phyloP scores from a whole-genome alignment of 2,329 filamentous ascomycete species.

The Pseudocercospora musae region DNA sequence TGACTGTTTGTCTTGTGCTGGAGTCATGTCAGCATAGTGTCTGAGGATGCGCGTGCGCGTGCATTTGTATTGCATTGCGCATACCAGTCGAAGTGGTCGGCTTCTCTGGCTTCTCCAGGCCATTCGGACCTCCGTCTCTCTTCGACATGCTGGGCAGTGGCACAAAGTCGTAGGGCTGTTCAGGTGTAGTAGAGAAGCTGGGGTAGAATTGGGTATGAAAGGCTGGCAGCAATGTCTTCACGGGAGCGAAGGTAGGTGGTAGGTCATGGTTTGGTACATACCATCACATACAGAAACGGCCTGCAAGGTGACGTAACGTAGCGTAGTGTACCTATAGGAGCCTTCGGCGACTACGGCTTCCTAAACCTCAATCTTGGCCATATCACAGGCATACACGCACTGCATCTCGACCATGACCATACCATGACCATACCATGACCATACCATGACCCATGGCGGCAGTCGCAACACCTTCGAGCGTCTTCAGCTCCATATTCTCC shows the following conservation, averaged over 20 bases:
- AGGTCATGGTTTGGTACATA: not conserved
- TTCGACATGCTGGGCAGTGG: constrained; percentile 58
- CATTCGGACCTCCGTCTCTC: constrained; percentile 54
- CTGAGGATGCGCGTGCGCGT: not conserved
- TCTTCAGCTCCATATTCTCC: constrained; percentile 47
- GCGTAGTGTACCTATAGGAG: too few species aligned
- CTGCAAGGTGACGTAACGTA: not conserved
- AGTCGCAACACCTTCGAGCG: constrained; percentile 4
- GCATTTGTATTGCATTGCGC: not conserved
- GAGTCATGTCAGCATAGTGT: constrained; percentile 10
- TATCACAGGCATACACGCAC: too few species aligned
- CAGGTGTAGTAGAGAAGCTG: too few species aligned
- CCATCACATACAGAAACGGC: not conserved
- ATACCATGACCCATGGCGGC: constrained; percentile 15
- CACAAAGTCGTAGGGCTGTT: not conserved
- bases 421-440: too few species aligned
- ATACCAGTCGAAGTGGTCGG: not conserved
- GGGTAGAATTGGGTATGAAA: not conserved
- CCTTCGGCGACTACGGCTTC: too few species aligned
- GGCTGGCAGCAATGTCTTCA: not conserved
- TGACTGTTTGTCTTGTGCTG: constrained; percentile 73
- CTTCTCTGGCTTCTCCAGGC: constrained; percentile 43
- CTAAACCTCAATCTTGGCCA: not conserved
- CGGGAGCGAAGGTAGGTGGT: not conserved
- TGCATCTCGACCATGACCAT: too few species aligned